phyloP scores from a whole-genome alignment of 768 basidiomycete genomes.

The Porpolomopsis calyptriformis region DNA sequence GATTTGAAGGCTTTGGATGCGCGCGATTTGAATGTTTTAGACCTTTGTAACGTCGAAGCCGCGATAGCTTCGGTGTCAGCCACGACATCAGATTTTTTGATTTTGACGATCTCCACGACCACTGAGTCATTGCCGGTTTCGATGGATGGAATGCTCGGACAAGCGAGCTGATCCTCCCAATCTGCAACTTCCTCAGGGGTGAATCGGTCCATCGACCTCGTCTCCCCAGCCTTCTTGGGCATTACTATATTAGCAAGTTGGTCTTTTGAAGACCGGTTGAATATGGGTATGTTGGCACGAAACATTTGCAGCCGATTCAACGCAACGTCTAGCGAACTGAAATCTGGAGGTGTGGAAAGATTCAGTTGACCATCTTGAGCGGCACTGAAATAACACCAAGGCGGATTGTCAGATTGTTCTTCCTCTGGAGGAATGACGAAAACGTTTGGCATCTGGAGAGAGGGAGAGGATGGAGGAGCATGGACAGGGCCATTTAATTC shows the following conservation, averaged over 20 bases:
- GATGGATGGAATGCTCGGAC: neutral
- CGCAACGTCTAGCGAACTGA: constrained; percentile 25
- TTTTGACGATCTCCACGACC: constrained; percentile 51
- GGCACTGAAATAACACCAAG: constrained; percentile 51
- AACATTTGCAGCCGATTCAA: constrained; percentile 12
- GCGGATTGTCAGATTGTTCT: constrained; percentile 32
- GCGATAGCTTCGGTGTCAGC: neutral
- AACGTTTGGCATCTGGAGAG: constrained; percentile 30
- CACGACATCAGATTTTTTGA: constrained; percentile 21
- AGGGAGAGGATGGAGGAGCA: constrained; percentile 8
- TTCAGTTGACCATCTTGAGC: constrained; percentile 19
- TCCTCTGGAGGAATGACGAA: constrained; percentile 51
- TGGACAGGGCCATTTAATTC: neutral
- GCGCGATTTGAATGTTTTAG: constrained; percentile 35
- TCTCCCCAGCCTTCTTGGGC: constrained; percentile 2
- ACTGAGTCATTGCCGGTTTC: constrained; percentile 37
- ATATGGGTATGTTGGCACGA: constrained; percentile 15
- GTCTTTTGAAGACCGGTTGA: constrained; percentile 13
- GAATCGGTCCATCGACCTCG: constrained; percentile 9
- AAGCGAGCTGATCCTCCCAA: neutral
- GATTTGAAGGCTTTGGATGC: constrained; percentile 39
- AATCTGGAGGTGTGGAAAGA: constrained; percentile 16
- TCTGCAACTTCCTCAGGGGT: constrained; percentile 11
- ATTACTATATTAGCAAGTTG: constrained; percentile 18
- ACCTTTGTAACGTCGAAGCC: constrained; percentile 20